Evolutionary conservation across 2,329 filamentous ascomycete species (phyloP), one percentile per base, ranked within the genome.

Genomic region (Diaporthe aspalathi): DNA sequence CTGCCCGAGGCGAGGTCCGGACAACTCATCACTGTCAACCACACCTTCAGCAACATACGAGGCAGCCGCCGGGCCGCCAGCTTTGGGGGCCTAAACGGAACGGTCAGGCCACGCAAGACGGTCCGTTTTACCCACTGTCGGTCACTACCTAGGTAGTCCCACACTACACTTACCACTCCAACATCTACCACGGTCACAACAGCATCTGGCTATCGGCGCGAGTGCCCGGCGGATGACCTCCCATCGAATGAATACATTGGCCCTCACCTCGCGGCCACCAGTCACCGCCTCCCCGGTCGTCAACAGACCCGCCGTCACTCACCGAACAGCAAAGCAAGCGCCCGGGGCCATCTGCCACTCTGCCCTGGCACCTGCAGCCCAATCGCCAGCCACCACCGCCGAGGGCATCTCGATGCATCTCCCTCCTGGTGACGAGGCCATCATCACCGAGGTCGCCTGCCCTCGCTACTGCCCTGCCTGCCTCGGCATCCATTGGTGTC

Each of bases 21-120:
- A 72, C 70, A 72, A 72, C 70, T 66, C 70, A 72, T 70, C 70
- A 70, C 53, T 65, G 53, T 63, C 67, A 70, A 68, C 53, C 53
- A 60, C 53, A 60, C 67, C 53, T 49, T 29, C 53, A 47, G 67
- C 67, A 32, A 22, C 40, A 68, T 50, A 60, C 67, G 45, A 60
- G 53, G 50, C 67, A 60, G 43, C 43, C 40, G 40, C 22, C 22
- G n/a, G n/a, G n/a, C n/a, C n/a, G n/a, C n/a, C n/a, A n/a, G n/a
- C n/a, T n/a, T 17, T 16, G 35, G 5, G 35, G 11, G 35, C 12
- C 3, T 12, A 22, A 68, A 38, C 43, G 38, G 27, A 49, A 54
- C 45, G 40, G 27, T 49, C 40, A 60, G 22, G 47, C 35, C 5
- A 17, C 17, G 43, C 5, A 17, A 68, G 60, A 68, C 67, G 67